Evolutionary conservation across 306 rosid species (phyloP).

Genomic region (Prunus dulcis): DNA sequence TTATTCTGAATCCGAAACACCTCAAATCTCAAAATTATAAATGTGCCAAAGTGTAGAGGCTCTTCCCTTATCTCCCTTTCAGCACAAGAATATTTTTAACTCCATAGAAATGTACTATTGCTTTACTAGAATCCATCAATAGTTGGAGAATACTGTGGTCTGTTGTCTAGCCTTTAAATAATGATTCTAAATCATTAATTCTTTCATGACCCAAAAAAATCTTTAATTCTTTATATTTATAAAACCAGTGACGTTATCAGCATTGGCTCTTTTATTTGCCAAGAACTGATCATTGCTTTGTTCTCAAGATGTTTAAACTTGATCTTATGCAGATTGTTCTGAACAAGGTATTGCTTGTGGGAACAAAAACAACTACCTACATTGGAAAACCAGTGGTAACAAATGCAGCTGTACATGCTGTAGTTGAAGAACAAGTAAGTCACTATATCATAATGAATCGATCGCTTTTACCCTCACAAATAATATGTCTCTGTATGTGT

Average conservation of each 20-base stretch:
- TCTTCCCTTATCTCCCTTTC: not conserved
- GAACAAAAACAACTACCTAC: constrained; percentile 71
- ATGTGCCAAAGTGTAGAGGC: not conserved
- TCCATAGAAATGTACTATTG: not conserved
- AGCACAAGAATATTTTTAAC: not conserved
- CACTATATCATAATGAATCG: constrained; percentile 5
- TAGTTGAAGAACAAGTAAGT: constrained; percentile 93
- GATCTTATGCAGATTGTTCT: constrained; percentile 63
- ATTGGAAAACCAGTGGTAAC: constrained; percentile 94
- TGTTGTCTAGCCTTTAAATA: not conserved
- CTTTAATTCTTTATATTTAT: not conserved
- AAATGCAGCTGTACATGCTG: constrained; percentile 90
- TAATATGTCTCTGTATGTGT: not conserved
- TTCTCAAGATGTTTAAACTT: constrained; percentile 11
- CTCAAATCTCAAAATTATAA: not conserved
- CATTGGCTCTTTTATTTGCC: not conserved
- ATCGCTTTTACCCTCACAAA: constrained; percentile 1
- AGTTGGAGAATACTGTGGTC: not conserved
- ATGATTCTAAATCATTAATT: not conserved
- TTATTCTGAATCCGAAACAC: not conserved
- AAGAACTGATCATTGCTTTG: not conserved
- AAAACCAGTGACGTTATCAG: not conserved
- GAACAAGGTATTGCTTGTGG: constrained; percentile 86
- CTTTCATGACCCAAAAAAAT: not conserved
- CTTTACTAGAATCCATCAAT: not conserved